These are phyloP conservation scores for Cladosporium colombiae DNA, from an alignment of 2,329 filamentous ascomycete genomes.

Conservation along the genomic window DNA sequence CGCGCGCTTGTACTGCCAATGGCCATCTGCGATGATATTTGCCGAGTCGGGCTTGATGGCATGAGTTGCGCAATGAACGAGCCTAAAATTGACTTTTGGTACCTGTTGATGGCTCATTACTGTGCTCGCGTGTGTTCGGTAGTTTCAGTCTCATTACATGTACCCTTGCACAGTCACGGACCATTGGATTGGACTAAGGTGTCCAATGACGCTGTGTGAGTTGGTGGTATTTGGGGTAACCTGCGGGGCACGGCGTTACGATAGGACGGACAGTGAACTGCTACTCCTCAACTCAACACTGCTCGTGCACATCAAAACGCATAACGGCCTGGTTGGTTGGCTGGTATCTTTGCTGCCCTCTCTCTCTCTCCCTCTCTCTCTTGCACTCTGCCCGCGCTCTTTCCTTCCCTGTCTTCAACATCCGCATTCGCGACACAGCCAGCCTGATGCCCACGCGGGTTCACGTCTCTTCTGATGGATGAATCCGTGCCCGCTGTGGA, in stretches of 20 bases:
- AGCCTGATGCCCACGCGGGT: not conserved
- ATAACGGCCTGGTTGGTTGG: not conserved
- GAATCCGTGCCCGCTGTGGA: conserved; percentile 1
- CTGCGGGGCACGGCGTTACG: conserved; percentile 4
- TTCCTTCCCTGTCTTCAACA: not conserved
- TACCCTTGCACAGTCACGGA: not conserved
- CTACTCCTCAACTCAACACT: not conserved
- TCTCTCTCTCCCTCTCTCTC: not conserved
- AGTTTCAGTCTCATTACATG: not conserved
- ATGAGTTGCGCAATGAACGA: conserved; percentile 1
- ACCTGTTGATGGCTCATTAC: not conserved
- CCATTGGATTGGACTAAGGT: not conserved
- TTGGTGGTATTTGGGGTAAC: not conserved
- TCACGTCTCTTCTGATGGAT: conserved; percentile 14
- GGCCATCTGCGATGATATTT: not conserved
- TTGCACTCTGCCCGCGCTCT: not conserved
- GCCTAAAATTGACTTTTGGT: not conserved
- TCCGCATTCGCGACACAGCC: not conserved
- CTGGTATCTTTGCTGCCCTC: not conserved
- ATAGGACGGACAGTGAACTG: not conserved
- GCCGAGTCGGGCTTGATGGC: not conserved
- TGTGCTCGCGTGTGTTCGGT: not conserved
- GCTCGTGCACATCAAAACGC: not conserved
- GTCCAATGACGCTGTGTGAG: conserved; percentile 1
- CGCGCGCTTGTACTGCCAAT: not conserved